phyloP scores from a whole-genome alignment of 169 alveolate species.

The Eimeria maxima region DNA sequence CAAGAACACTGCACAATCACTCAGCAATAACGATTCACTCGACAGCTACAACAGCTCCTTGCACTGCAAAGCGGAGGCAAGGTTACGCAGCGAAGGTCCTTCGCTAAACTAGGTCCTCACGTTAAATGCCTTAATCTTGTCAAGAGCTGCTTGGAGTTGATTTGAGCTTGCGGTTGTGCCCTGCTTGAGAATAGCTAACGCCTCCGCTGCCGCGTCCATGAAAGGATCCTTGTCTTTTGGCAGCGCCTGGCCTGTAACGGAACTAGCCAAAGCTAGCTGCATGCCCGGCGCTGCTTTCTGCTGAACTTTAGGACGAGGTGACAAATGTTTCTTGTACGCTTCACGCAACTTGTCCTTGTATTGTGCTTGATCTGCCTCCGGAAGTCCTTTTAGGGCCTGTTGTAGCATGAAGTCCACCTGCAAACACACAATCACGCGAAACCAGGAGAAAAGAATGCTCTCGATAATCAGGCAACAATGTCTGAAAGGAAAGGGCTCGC shows the following conservation, averaged over 20 bases:
- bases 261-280: slow-evolving; percentile 68
- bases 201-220: slow-evolving; percentile 74
- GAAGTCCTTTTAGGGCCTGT: slow-evolving; percentile 75
- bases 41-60: not conserved
- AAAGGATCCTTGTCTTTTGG: slow-evolving; percentile 73
- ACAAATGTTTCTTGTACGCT: slow-evolving; percentile 72
- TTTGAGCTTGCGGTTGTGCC: slow-evolving; percentile 74
- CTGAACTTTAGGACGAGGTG: slow-evolving; percentile 72
- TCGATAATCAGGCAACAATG: not conserved
- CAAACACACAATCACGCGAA: not conserved
- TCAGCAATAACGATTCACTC: not conserved
- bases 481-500: not conserved
- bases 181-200: slow-evolving; percentile 71
- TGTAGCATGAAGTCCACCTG: slow-evolving; percentile 79
- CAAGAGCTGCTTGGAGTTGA: slow-evolving; percentile 77
- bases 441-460: not conserved
- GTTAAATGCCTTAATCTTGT: slow-evolving; percentile 65
- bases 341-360: slow-evolving; percentile 74
- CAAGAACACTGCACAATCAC: not conserved
- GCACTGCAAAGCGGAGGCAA: not conserved
- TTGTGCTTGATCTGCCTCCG: slow-evolving; percentile 63
- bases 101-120: not conserved
- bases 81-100: not conserved
- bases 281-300: slow-evolving; percentile 74
- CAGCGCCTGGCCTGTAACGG: slow-evolving; percentile 58